Base-by-base conservation (phyloP, 2,329 filamentous ascomycete species). In the Penicillium sp. region DNA sequence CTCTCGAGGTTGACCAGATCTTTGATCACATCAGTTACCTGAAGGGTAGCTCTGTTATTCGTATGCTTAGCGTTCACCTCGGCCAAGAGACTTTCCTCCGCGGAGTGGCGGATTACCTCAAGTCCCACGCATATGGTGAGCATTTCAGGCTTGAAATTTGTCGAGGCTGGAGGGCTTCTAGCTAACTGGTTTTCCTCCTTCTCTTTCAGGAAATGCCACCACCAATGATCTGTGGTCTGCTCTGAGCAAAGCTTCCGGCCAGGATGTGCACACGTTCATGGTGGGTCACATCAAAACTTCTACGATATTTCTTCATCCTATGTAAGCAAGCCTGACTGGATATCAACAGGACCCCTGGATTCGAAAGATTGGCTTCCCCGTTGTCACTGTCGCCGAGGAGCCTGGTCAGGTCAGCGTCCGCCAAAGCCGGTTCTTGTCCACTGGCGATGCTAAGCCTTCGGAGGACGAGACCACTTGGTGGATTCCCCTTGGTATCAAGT, bases 11-110 rank as follows among this genome's bases (percentile, higher is more conserved):
- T 66, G 96, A 98, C 77, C 95, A 99, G 77, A 96, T 98, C 67
- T 99, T 99, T 73, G 95, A 99, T 76, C 87, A 89, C 75, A 98
- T 99, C 78, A 96, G 91, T 79, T 99, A 98, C 75, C 84, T 96
- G 64, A 98, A 99, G 81, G 95, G 95, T 38, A 96, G 92, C 80
- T 97, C 94, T 2, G 91, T 95, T 61, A 95, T 99, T 73, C 90
- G 95, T 73, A 99, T 99, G 95, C 80, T 99, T 70, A 94, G 92
- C 69, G 89, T 90, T 70, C 91, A 98, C 76, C 86, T 99, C 19
- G 93, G 93, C 14, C 88, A 90, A 55, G 88, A 97, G 71, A 90
- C 87, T 1, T 99, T 99, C 83, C 83, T 99, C 55, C 89, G 91
- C 73, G 95, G 95, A 69, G 93, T 99, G 53, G 88, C 91, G 19